Conservation (phyloP, 768 basidiomycete genomes). For the Lentinula aciculospora region DNA sequence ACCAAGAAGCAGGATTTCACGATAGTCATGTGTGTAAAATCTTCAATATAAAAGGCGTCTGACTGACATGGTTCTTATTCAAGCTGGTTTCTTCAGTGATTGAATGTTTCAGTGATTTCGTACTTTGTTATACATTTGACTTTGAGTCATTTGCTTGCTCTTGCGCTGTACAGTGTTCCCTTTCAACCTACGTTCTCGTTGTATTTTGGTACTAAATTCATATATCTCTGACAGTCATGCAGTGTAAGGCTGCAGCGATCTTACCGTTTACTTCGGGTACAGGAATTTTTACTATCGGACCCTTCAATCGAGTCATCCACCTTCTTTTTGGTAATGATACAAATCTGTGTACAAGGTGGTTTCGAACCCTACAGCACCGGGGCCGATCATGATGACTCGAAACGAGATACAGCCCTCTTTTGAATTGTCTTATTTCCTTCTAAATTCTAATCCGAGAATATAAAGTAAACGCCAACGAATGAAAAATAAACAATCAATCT, state of each 20-base stretch:
- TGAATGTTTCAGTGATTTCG: neutral
- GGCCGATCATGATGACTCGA: neutral
- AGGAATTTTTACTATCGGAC: neutral
- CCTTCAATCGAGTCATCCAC: neutral
- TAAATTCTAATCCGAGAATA: neutral
- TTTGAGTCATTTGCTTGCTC: neutral
- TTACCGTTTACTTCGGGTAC: neutral
- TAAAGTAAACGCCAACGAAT: neutral
- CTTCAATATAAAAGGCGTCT: neutral
- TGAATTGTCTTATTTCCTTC: neutral
- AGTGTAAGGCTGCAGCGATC: neutral
- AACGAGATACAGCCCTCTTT: neutral
- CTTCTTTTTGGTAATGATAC: neutral
- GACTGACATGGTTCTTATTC: neutral
- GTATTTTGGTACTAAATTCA: too few species aligned
- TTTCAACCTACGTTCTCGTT: neutral
- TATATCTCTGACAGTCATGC: too few species aligned
- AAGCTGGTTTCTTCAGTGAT: neutral
- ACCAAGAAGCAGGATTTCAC: constrained; percentile 8
- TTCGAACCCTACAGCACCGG: neutral
- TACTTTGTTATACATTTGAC: neutral
- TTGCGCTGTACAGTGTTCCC: neutral
- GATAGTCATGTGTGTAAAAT: neutral
- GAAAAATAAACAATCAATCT: neutral
- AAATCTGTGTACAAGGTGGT: neutral